phyloP scores from a whole-genome alignment of 345 rosid species.

The Orychophragmus violaceus region DNA sequence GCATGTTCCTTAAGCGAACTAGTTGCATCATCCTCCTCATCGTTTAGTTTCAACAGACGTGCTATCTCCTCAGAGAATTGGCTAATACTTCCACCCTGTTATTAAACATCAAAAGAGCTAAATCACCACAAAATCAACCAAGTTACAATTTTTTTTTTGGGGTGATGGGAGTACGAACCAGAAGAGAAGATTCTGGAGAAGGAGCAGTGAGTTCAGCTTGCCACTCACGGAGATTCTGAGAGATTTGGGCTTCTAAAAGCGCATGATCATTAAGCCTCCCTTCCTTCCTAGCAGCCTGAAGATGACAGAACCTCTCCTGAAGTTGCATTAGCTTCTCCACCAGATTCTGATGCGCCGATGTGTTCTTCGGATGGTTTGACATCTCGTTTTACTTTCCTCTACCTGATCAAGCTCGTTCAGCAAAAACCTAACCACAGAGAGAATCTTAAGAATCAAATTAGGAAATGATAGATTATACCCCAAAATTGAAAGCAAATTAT shows the following conservation, averaged over 20 bases:
- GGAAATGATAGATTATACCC: background rate
- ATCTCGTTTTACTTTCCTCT: slow-evolving; percentile 8
- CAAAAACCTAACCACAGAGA: background rate
- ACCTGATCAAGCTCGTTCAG: background rate
- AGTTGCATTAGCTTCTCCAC: slow-evolving; percentile 56
- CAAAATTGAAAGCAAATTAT: background rate
- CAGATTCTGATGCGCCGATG: slow-evolving; percentile 44
- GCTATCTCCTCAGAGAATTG: slow-evolving; percentile 53
- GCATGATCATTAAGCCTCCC: slow-evolving; percentile 44
- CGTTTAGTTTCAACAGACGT: slow-evolving; percentile 45
- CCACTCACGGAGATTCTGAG: slow-evolving; percentile 60
- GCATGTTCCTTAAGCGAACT: slow-evolving; percentile 47
- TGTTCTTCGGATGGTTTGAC: slow-evolving; percentile 42
- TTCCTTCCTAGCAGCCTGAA: slow-evolving; percentile 62
- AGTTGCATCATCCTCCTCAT: slow-evolving; percentile 78
- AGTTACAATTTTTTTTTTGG: background rate
- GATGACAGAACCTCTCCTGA: slow-evolving; percentile 47
- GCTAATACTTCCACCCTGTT: slow-evolving; percentile 58
- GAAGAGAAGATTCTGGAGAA: slow-evolving; percentile 57
- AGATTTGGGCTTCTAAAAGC: slow-evolving; percentile 61
- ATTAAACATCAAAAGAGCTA: background rate
- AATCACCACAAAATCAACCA: too few relatives aligned
- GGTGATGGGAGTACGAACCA: slow-evolving; percentile 36
- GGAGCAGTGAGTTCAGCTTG: slow-evolving; percentile 60
- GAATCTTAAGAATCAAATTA: background rate